Evolutionary conservation across 495 filamentous ascomycete genomes (phyloP), one percentile per base, ranked within the genome.

Genomic region (Viridothelium virens): DNA sequence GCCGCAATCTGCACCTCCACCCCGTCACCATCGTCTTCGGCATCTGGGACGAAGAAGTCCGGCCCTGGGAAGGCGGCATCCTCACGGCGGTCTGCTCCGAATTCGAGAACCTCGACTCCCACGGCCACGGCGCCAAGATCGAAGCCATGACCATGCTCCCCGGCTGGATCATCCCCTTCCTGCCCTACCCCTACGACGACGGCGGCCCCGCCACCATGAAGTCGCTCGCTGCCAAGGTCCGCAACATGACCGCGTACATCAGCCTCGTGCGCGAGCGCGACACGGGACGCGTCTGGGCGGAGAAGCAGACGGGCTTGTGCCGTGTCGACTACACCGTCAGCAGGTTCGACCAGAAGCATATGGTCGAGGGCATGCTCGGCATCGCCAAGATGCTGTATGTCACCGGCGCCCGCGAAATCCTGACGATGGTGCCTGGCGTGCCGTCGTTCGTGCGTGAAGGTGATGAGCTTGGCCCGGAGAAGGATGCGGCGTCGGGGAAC

Each of bases 101-200:
- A 56, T 91, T 92, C 66, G 90, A 96, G 69, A 87, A 96, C 69
- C 83, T 92, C 0, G 92, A 96, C 73, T 84, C 84, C 37, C 78
- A 88, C 31, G 90, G 91, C 38, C 91, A 97, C 69, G 93, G 93
- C n/a, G 81, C 79, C 63, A 95, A 93, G 76, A 76, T 96, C 16
- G 89, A 94, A 75, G 78, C 84, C 31, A 81, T 80, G n/a, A 79
- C 80, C 38, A 91, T 91, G 89, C 67, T 88, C 16, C 87, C 87
- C 0, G 78, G 83, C 2, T 76, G 80, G 34, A 79, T 82, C 63
- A 74, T 90, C 5, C 77, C 84, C 31, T 76, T 80, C 31, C 78
- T 88, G 62, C 83, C 84, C 10, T 93, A 90, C 86, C 62, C 56
- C 38, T 74, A 72, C 2, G 76, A 72, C 2, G 76, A 77, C 68